phyloP scores from a whole-genome alignment of 192 early-diverging fungal genomes.

The Podila clonocystis region DNA sequence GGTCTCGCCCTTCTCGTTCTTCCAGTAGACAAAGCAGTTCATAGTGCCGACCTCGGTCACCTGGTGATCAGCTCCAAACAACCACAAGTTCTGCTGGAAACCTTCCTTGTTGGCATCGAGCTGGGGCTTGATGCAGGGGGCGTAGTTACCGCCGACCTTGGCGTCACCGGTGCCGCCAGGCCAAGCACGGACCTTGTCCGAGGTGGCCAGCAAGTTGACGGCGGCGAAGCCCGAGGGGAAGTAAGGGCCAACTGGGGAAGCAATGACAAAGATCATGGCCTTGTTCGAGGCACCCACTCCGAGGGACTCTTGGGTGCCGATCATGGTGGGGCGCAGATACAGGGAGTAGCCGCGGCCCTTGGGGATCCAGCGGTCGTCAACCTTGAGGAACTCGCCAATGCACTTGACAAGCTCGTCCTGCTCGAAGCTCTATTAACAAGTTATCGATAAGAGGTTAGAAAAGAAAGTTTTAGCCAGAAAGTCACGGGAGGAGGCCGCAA shows the following conservation, averaged over 20 bases:
- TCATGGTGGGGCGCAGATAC: constrained; percentile 93
- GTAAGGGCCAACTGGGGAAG: constrained; percentile 94
- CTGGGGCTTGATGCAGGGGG: constrained; percentile 85
- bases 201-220: constrained; percentile 85
- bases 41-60: constrained; percentile 98
- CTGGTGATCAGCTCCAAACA: constrained; percentile 86
- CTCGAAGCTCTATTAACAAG: constrained; percentile 68
- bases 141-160: constrained; percentile 93
- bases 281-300: constrained; percentile 87
- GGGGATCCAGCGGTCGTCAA: constrained; percentile 92
- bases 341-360: constrained; percentile 91
- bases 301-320: constrained; percentile 85
- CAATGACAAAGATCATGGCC: constrained; percentile 89
- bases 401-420: constrained; percentile 79
- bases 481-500: too few relatives aligned
- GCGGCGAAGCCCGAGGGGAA: constrained; percentile 95
- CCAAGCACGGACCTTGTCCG: constrained; percentile 92
- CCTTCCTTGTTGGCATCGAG: constrained; percentile 88
- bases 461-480: neutral
- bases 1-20: constrained; percentile 80
- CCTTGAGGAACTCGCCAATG: constrained; percentile 84
- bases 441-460: neutral
- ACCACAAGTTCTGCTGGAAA: constrained; percentile 95
- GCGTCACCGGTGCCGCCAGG: constrained; percentile 93
- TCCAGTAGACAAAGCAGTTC: constrained; percentile 95